Conservation (phyloP, 495 filamentous ascomycete species). For the Trichocladium antarcticum region DNA sequence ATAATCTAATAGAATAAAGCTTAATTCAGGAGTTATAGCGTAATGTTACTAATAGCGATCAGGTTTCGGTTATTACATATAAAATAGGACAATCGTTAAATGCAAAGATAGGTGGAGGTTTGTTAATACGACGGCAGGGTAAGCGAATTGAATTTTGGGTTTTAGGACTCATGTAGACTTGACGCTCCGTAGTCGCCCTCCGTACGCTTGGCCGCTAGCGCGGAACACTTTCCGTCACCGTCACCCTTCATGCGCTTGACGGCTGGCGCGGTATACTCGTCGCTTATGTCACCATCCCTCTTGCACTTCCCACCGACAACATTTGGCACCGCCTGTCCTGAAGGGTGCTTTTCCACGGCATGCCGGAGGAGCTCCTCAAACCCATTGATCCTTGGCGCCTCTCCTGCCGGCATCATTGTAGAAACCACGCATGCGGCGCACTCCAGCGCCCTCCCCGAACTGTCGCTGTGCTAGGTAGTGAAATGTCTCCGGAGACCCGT, state of each 20-base stretch:
- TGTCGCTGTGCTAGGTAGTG: constrained; percentile 1
- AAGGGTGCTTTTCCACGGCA: constrained; percentile 3
- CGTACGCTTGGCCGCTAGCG: not conserved
- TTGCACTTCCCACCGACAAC: constrained; percentile 3
- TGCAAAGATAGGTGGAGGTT: too few species aligned
- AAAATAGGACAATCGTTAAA: too few species aligned
- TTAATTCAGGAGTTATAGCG: too few species aligned
- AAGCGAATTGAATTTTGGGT: too few species aligned
- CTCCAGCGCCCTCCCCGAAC: not conserved
- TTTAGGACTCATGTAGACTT: too few species aligned
- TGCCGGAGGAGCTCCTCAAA: constrained; percentile 8
- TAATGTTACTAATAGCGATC: too few species aligned
- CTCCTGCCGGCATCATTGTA: constrained; percentile 3
- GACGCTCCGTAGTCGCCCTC: too few species aligned
- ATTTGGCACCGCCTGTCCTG: constrained; percentile 3
- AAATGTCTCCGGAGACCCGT: constrained; percentile 8
- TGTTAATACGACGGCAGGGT: too few species aligned
- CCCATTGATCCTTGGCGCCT: not conserved
- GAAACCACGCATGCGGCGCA: constrained; percentile 4
- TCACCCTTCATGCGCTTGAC: constrained; percentile 2
- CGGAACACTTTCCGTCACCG: not conserved
- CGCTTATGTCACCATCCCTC: constrained; percentile 6
- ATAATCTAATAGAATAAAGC: too few species aligned
- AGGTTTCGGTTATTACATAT: too few species aligned
- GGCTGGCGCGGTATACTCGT: not conserved